Evolutionary conservation across 1,139 yeast genomes (phyloP).

Genomic region (Pichia sp.): DNA sequence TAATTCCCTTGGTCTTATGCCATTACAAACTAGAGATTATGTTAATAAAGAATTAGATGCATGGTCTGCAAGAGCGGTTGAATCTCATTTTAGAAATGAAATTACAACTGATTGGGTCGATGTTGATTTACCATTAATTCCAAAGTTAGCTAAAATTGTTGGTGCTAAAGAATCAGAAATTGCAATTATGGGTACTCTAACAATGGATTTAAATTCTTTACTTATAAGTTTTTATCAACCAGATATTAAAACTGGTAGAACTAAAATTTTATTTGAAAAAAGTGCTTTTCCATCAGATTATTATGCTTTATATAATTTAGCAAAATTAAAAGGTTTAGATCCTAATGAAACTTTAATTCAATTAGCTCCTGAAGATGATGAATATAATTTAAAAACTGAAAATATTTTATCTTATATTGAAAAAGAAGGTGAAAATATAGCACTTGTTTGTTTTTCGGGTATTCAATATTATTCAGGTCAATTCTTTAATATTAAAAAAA

Average conservation of each 20-base stretch:
- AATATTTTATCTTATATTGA: conserved; percentile 55
- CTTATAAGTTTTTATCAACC: conserved; percentile 74
- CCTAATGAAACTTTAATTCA: conserved; percentile 59
- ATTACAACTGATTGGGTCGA: conserved; percentile 68
- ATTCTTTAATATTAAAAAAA: conserved; percentile 60
- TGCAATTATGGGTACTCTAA: conserved; percentile 81
- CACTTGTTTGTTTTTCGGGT: conserved; percentile 77
- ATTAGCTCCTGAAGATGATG: conserved; percentile 50
- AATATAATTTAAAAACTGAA: conserved; percentile 52
- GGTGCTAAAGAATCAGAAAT: conserved; percentile 73
- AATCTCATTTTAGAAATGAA: conserved; percentile 60
- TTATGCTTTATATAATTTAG: conserved; percentile 77
- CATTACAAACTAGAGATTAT: conserved; percentile 51
- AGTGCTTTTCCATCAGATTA: conserved; percentile 90
- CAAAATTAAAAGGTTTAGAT: conserved; percentile 50
- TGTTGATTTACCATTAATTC: conserved; percentile 69
- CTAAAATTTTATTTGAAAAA: conserved; percentile 75
- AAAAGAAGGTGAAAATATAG: conserved; percentile 54
- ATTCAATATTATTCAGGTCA: conserved; percentile 93
- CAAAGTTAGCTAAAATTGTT: conserved; percentile 62
- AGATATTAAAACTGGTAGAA: conserved; percentile 34
- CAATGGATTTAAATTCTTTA: conserved; percentile 70
- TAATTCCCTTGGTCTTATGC: conserved; percentile 88
- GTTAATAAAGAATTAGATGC: conserved; percentile 66
- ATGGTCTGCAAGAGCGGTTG: conserved; percentile 77